Conservation (phyloP, 2,329 filamentous ascomycete species). For the Calonectria honghensis region DNA sequence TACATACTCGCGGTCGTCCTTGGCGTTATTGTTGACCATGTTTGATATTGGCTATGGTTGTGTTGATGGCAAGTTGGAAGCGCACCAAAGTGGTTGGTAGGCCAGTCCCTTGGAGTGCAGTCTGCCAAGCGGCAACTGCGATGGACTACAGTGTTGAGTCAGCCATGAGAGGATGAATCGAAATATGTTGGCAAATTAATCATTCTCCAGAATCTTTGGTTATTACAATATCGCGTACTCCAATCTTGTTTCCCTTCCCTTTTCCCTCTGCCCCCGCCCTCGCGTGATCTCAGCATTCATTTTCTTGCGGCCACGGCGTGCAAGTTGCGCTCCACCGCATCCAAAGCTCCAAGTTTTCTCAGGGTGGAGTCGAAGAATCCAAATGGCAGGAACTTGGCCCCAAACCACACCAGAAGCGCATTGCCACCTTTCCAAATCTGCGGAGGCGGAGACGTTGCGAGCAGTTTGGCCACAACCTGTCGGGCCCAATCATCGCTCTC, state of each 20-base stretch:
- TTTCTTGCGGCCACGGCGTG: background rate
- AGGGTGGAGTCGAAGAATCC: constrained; percentile 10
- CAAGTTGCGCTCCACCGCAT: constrained; percentile 24
- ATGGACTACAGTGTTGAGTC: background rate
- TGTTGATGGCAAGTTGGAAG: background rate
- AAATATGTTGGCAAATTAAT: background rate
- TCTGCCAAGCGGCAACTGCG: background rate
- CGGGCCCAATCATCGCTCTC: constrained; percentile 23
- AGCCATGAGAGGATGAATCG: background rate
- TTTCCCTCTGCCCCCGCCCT: background rate
- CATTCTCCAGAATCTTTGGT: background rate
- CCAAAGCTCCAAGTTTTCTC: constrained; percentile 19
- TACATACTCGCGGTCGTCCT: background rate
- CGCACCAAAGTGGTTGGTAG: background rate
- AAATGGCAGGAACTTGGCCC: constrained; percentile 3
- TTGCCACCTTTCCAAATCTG: constrained; percentile 28
- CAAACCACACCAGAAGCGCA: constrained; percentile 22
- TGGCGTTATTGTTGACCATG: background rate
- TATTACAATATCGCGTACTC: background rate
- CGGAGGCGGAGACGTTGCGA: constrained; percentile 3
- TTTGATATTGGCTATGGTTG: background rate
- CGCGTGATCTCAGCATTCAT: no score
- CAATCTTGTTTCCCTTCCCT: background rate
- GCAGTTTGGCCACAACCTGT: constrained; percentile 17
- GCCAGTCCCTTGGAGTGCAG: background rate